Evolutionary conservation across 257 asterid species (phyloP), one percentile per base, ranked within the genome.

Genomic region (Coffea eugenioides): DNA sequence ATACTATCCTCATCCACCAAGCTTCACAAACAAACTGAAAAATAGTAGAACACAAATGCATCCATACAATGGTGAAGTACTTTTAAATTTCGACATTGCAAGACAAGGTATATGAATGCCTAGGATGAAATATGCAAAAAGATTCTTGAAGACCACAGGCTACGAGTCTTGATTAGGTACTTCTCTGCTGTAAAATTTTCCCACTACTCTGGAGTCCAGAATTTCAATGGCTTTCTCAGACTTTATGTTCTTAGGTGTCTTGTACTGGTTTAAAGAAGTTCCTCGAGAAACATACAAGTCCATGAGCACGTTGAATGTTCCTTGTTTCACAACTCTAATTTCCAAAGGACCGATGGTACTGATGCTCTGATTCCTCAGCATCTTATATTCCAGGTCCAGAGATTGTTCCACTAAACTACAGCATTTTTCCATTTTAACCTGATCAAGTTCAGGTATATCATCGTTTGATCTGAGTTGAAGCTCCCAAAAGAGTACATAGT

Each of bases 401-500:
- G 77, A 80, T 25, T 80, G 66, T 8, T 75, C 80, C 64, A 56
- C 27, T 15, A 49, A 23, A 3, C 14, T 20, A 23, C 80, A 80
- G n/a, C 83, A 80, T 14, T 25, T 7, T 49, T 41, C 76, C 72
- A 80, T 74, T 18, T n/a, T 21, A 34, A 0, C 3, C 4, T 16
- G 23, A 8, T 75, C 80, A 54, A 80, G 13, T 13, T 64, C 27
- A 3, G 12, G 41, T 68, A 27, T 0, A 4, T 5, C 43, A 12
- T 0, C 77, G 23, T 65, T 70, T 39, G 3, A 16, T 15, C 27
- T 27, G n/a, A 8, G 2, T 34, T 49, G 79, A 73, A 74, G 62
- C 69, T 80, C 83, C 76, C 80, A 80, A 15, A 80, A 80, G 9
- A 80, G 83, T 3, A 80, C 80, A 41, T 80, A 74, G 62, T 80